Evolutionary conservation across 2,329 filamentous ascomycete genomes (phyloP), one percentile per base, ranked within the genome.

Genomic region (Parafenestella ontariensis): DNA sequence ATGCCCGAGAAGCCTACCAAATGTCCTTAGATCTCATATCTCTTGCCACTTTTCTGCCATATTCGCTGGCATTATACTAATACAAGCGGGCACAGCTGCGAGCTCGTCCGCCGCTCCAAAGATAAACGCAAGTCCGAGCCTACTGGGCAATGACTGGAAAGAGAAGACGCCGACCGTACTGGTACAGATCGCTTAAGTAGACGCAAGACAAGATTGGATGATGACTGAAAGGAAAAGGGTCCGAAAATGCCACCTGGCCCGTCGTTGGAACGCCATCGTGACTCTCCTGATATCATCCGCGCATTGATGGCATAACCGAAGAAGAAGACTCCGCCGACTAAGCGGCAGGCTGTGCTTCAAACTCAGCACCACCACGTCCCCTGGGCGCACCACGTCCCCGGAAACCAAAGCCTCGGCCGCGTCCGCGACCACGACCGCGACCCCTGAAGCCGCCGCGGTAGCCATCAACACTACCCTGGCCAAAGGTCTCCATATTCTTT

Each of bases 401-500:
- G 58, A 68, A 73, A 52, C 81, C 80, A 39, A 61, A 63, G 40
- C 80, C 69, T 15, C 83, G 81, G 29, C 83, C 83, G 47, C 83
- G 79, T 23, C 89, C 88, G 44, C 89, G 85, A 20, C 91, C 90
- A 52, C 92, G 87, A 31, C 90, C 90, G 39, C 92, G 85, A 26
- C 92, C 91, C 46, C 92, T 88, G 76, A 88, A 95, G 60, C 90
- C 89, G 48, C 87, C 87, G 57, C 90, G 85, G 74, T 87, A 90
- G 15, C 87, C 89, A 66, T 99, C 95, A 20, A 99, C 93, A 65
- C 92, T 97, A 48, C 93, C 93, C 75, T 98, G 93, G 8, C 95
- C 95, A 65, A 99, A 99, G 0, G 95, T 99, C 79, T 99, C 95
- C 71, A 99, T 90, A 74, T 98, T 98, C 79, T 92, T 92, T 75